Percentiles rank a stretch among this genome's conserved stretches.
Conservation (phyloP, 129 eudicot species). For the Artemisia annua region DNA sequence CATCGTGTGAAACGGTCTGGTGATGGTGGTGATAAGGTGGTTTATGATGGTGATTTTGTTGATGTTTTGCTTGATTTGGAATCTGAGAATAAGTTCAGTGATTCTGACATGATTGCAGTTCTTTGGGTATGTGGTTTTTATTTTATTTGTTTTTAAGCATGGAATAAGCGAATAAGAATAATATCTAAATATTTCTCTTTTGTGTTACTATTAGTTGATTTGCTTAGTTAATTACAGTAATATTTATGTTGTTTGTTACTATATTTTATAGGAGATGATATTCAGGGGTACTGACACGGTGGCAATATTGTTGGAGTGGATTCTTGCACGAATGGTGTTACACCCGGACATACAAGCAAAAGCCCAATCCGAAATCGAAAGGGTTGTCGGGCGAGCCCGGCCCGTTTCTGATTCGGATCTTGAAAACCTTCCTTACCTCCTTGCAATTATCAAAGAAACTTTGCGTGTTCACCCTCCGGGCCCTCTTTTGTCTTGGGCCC, state of each 20-base stretch:
- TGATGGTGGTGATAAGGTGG: conserved; percentile 7
- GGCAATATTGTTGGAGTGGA: conserved; percentile 89
- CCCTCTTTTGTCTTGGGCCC: conserved; percentile 96
- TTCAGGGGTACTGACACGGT: conserved; percentile 98
- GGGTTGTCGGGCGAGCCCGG: conserved; percentile 42
- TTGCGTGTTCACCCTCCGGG: conserved; percentile 93
- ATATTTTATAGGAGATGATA: conserved; percentile 81
- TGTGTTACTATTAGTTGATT: conserved; percentile 22
- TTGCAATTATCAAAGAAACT: conserved; percentile 80
- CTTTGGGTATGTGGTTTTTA: conserved; percentile 61
- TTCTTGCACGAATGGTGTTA: conserved; percentile 86
- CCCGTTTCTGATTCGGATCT: conserved; percentile 56
- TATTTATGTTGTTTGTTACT: not conserved
- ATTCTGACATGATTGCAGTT: conserved; percentile 86
- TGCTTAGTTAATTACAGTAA: not conserved
- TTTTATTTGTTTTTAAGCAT: not conserved
- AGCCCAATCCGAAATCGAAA: conserved; percentile 74
- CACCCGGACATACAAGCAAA: conserved; percentile 89
- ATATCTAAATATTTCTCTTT: conserved; percentile 24
- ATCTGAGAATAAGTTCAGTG: conserved; percentile 54
- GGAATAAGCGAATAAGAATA: conserved; percentile 19
- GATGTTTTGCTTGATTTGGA: conserved; percentile 92
- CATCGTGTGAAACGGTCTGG: conserved; percentile 50
- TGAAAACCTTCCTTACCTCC: conserved; percentile 68
- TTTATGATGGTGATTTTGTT: conserved; percentile 66